These are phyloP conservation scores for Barnettozyma wickerhamii DNA, from an alignment of 805 yeast species.

Conservation along the genomic window DNA sequence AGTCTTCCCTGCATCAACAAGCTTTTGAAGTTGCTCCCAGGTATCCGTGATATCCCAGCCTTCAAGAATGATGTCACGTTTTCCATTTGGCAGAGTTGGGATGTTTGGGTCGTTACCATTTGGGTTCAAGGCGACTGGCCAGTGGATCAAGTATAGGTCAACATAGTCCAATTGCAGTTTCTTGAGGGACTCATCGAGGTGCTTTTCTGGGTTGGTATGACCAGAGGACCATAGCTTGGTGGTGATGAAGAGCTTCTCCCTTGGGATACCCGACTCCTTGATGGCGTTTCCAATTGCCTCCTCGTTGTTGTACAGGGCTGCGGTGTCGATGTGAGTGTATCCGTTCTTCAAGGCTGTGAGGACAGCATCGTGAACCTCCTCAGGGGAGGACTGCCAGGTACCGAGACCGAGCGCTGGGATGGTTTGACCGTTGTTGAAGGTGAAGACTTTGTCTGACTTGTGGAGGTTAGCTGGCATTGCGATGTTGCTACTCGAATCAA, in stretches of 20 bases:
- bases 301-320: conserved; percentile 52
- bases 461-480: conserved; percentile 4
- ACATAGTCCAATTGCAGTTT: conserved; percentile 69
- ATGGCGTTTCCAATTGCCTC: conserved; percentile 51
- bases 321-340: conserved; percentile 61
- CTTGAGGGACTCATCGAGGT: conserved; percentile 52
- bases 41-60: conserved; percentile 45
- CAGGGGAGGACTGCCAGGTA: conserved; percentile 36
- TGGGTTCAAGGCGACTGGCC: conserved; percentile 63
- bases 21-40: conserved; percentile 16
- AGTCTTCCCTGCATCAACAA: conserved; percentile 9
- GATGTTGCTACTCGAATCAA: too few species aligned
- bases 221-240: conserved; percentile 59
- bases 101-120: conserved; percentile 22
- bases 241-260: conserved; percentile 63
- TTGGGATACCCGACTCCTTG: conserved; percentile 49
- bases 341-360: conserved; percentile 31
- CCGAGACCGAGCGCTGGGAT: conserved; percentile 55
- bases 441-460: conserved; percentile 6
- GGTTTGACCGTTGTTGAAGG: conserved; percentile 44
- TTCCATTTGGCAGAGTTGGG: conserved; percentile 32
- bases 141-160: conserved; percentile 74
- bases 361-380: conserved; percentile 20
- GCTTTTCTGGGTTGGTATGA: conserved; percentile 40
- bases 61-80: conserved; percentile 51